Base-by-base conservation (phyloP, 2,329 filamentous ascomycete species). In the Hypoxylon sp. region DNA sequence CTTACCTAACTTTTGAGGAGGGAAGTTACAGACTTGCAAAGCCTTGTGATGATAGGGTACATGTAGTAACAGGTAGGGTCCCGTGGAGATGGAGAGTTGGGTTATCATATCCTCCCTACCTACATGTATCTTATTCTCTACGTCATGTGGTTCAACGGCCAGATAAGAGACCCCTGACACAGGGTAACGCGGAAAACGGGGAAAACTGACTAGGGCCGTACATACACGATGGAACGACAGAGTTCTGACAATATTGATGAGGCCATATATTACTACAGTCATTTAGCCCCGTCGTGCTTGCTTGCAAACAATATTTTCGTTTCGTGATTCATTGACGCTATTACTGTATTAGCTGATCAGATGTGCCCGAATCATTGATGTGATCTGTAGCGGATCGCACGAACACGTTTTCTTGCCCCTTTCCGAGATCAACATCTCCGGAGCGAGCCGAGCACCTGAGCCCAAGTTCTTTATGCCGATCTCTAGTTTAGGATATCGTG, bases 361-460 rank as follows among this genome's bases (percentile, higher is more conserved):
- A n/a, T n/a, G 29, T 37, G 29, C 33, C 31, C 47, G 17, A 35
- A 22, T 17, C 35, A 29, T 24, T 46, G 42, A 53, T 51, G 48
- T 59, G 48, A 57, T 53, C 26, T 39, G 10, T 39, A 51, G 33
- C 35, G 29, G 42, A 47, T 64, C 39, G 22, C 24, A 26, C 31
- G 26, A 31, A 39, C 42, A 46, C 31, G 39, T 46, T 39, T 50
- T 52, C 17, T 29, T 26, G 14, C 62, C 63, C 44, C 53, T 33
- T 55, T 39, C 46, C 17, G 22, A 54, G 64, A 67, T 67, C 64
- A 62, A 46, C 57, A 63, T 58, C 22, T 54, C 59, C 68, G 68
- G 65, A 60, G 68, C 61, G 58, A 67, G 64, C 67, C 67, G 64
- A 64, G 53, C 53, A 54, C 37, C 47, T 33, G 44, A 63, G 55